Evolutionary conservation across 1,284 basidiomycete species (phyloP).

Genomic region (Tremellales sp.): DNA sequence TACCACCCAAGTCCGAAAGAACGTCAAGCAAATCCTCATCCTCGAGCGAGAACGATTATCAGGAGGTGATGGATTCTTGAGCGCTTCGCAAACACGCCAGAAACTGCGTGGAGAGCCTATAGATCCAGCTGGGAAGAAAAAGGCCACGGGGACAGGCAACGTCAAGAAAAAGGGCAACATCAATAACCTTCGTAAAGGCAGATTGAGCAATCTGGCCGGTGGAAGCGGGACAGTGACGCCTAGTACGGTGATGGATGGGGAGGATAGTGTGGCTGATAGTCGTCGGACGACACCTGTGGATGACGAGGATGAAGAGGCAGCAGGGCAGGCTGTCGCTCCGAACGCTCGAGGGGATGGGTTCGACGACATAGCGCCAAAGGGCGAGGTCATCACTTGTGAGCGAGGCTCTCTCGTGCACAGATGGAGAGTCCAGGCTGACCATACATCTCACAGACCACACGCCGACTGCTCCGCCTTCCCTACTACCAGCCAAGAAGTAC

Average conservation of each 20-base stretch:
- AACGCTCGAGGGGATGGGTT: neutral
- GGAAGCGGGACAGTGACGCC: constrained; percentile 26
- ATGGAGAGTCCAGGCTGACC: no score
- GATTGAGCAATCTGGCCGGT: constrained; percentile 3
- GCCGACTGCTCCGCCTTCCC: constrained; percentile 43
- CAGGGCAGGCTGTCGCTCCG: neutral
- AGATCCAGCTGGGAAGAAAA: constrained; percentile 41
- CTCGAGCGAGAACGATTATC: constrained; percentile 42
- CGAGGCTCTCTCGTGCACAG: neutral
- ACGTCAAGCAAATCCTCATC: constrained; percentile 45
- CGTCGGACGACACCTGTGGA: neutral
- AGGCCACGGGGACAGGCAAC: constrained; percentile 13
- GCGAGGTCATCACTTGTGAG: constrained; percentile 46
- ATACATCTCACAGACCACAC: constrained; percentile 42
- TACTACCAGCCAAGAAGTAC: constrained; percentile 50
- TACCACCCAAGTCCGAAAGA: constrained; percentile 32
- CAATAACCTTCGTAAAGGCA: constrained; percentile 14
- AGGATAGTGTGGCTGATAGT: constrained; percentile 5
- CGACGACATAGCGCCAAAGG: neutral
- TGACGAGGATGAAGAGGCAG: constrained; percentile 6
- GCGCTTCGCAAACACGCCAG: constrained; percentile 31
- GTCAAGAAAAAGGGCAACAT: constrained; percentile 12
- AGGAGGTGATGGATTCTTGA: constrained; percentile 42
- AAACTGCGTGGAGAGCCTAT: constrained; percentile 37
- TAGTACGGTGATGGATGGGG: constrained; percentile 15